A percentile compares a stretch with the other conserved stretches of the same genome.
Conservation (phyloP, 2,329 filamentous ascomycete genomes). For the Camillea tinctor region DNA sequence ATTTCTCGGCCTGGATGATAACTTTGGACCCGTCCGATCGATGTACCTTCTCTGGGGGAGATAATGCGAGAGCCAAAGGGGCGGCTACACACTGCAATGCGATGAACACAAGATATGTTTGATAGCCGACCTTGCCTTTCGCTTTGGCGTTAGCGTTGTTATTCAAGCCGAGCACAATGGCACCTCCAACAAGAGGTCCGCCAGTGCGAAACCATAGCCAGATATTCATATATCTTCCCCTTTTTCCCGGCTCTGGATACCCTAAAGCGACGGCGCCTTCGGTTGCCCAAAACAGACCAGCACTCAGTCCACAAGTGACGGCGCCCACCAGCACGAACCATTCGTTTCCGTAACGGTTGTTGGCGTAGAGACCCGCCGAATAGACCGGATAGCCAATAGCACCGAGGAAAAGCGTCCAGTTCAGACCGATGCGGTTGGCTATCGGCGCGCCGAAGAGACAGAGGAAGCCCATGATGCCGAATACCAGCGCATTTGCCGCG, state of each 20-base stretch:
- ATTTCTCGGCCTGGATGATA: constrained; percentile 58
- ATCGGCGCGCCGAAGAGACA: constrained; percentile 35
- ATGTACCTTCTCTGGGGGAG: constrained; percentile 60
- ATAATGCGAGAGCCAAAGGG: constrained; percentile 62
- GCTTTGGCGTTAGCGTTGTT: constrained; percentile 46
- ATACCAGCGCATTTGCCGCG: constrained; percentile 37
- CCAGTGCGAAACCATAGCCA: constrained; percentile 61
- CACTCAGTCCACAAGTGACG: constrained; percentile 66
- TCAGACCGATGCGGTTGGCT: constrained; percentile 34
- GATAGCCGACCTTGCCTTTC: constrained; percentile 61
- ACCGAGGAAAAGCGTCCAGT: constrained; percentile 34
- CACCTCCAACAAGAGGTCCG: constrained; percentile 64
- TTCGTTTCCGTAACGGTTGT: constrained; percentile 47
- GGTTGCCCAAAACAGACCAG: constrained; percentile 74
- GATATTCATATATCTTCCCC: constrained; percentile 63
- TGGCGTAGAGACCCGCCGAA: constrained; percentile 37
- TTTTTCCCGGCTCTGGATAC: constrained; percentile 69
- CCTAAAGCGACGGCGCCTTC: constrained; percentile 71
- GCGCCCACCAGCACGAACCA: constrained; percentile 71
- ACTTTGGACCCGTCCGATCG: constrained; percentile 65
- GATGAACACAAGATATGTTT: constrained; percentile 69
- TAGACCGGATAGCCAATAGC: constrained; percentile 36
- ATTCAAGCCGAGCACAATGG: constrained; percentile 69
- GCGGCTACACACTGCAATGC: constrained; percentile 65
- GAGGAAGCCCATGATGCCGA: constrained; percentile 35